Evolutionary conservation across 192 early-diverging fungal species (phyloP), one percentile per base, ranked within the genome.

Genomic region (Coemansia sp.): DNA sequence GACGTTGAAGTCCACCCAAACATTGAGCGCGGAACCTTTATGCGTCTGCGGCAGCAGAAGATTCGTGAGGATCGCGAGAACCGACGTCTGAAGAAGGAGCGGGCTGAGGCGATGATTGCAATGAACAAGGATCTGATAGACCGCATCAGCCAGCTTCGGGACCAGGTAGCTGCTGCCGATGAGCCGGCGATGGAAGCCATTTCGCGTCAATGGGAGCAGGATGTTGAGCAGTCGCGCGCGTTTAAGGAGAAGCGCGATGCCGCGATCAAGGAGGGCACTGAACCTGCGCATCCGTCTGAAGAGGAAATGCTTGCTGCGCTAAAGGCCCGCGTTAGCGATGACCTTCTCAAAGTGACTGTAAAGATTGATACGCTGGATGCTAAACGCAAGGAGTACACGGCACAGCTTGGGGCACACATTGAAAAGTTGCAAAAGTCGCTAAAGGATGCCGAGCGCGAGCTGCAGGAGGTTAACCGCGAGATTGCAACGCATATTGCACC

Each of bases 1-100:
- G 95, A 97, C 74, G 89, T 97, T 72, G 95, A 97, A 67, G 82
- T 84, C n/a, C 90, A 92, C 79, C 95, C 95, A 31, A 96, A 98
- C 58, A 93, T 98, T 12, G 95, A 98, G 73, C 93, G 94, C 64
- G 85, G 86, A 34, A 93, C 93, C 7, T 87, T 92, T 68, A 86
- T 98, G 60, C 87, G 90, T 51, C 92, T 93, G 90, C 89, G 89
- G 23, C 94, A 96, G 78, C 86, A 90, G 24, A 86, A 92, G 55
- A 90, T 96, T 67, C 94, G 95, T 66, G 84, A 83, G 17, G 84
- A 93, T 63, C 93, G 96, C 21, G 87, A 90, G 15, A 88, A 86
- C 56, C 47, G 84, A 67, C 66, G 85, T 75, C 55, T 91, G 87
- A 62, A 86, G 87, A 62, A 75, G 42, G 71, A 79, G 49, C 64